Conservation (phyloP, 139 green algal species). For the Coccomyxa sp. region DNA sequence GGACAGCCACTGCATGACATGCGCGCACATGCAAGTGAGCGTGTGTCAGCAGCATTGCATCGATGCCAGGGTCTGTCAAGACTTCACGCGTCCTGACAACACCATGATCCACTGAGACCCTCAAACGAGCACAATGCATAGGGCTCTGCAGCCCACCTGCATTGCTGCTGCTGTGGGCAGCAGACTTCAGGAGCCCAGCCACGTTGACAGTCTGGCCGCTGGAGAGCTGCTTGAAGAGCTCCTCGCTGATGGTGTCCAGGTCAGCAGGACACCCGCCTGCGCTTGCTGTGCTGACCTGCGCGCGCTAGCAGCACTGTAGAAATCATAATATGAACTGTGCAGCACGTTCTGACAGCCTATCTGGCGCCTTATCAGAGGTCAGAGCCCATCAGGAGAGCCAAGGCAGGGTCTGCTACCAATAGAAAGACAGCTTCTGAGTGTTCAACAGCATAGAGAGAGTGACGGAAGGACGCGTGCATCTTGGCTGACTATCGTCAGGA, state of each 20-base stretch:
- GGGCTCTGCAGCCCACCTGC: background rate
- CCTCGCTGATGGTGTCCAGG: slow-evolving; percentile 55
- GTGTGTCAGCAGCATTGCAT: background rate
- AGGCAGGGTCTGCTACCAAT: too few relatives aligned
- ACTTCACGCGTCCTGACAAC: background rate
- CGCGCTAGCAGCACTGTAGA: too few relatives aligned
- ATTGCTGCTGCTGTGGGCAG: too few relatives aligned
- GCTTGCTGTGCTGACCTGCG: slow-evolving; percentile 31
- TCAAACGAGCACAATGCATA: background rate
- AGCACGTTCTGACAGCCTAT: too few relatives aligned
- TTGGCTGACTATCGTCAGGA: too few relatives aligned
- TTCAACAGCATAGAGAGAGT: too few relatives aligned
- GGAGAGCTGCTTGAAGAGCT: slow-evolving; percentile 68
- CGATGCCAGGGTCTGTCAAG: background rate
- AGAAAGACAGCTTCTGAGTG: too few relatives aligned
- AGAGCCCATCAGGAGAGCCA: too few relatives aligned
- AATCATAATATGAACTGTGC: too few relatives aligned
- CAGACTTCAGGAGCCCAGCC: background rate
- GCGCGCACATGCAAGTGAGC: background rate
- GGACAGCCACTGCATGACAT: too few relatives aligned
- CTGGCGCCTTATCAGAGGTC: too few relatives aligned
- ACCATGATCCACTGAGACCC: background rate
- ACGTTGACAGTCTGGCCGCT: slow-evolving; percentile 11
- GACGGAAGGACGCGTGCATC: too few relatives aligned
- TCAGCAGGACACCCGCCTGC: slow-evolving; percentile 31